These are phyloP conservation scores for Vanderwaltozyma tropicalis DNA, from an alignment of 805 yeast species.

Conservation along the genomic window DNA sequence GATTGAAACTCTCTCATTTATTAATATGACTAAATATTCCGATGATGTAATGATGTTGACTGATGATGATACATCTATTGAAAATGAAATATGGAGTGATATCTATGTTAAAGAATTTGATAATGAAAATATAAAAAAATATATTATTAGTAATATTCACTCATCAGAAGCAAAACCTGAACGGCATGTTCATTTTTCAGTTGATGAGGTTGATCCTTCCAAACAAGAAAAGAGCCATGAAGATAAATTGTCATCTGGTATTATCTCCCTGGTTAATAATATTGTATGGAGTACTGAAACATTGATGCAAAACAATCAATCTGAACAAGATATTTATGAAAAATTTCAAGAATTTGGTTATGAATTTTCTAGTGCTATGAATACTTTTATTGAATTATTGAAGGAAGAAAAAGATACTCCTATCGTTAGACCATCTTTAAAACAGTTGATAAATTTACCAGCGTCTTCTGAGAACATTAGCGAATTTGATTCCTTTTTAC, in stretches of 20 bases:
- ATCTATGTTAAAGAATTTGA: constrained; percentile 3
- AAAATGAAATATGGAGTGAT: neutral
- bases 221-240: neutral
- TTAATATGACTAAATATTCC: neutral
- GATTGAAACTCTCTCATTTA: constrained; percentile 3
- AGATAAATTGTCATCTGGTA: neutral
- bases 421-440: constrained; percentile 3
- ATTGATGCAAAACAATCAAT: neutral
- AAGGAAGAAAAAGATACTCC: neutral
- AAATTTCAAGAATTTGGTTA: constrained; percentile 22
- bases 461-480: constrained; percentile 9
- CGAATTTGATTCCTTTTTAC: constrained; percentile 20
- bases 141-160: neutral
- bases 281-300: neutral
- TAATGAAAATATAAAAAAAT: neutral
- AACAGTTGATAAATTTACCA: constrained; percentile 8
- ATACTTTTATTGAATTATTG: constrained; percentile 9
- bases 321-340: constrained; percentile 6
- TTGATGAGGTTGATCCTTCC: neutral
- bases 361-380: constrained; percentile 17
- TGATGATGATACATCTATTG: neutral
- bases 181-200: constrained; percentile 1
- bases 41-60: neutral
- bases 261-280: neutral
- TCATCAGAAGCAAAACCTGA: neutral